phyloP scores from a whole-genome alignment of 2,329 filamentous ascomycete genomes.

The Aspergillus versicolor region DNA sequence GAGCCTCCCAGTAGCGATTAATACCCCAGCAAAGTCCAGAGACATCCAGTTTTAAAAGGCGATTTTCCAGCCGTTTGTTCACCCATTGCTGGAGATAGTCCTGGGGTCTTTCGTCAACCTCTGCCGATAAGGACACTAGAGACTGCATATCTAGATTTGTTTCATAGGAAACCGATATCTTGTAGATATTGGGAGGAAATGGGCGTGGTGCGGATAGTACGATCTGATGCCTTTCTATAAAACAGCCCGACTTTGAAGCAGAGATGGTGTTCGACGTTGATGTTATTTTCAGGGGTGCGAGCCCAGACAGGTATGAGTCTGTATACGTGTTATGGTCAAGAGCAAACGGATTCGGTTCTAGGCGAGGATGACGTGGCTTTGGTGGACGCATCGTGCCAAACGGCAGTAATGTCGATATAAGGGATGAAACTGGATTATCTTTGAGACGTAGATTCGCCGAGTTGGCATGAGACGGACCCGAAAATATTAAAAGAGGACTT shows the following conservation, averaged over 20 bases:
- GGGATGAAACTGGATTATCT: conserved; percentile 32
- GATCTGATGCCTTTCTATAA: conserved; percentile 37
- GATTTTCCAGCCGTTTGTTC: conserved; percentile 32
- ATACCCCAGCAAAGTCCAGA: conserved; percentile 44
- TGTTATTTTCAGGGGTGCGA: conserved; percentile 64
- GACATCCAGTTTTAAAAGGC: conserved; percentile 37
- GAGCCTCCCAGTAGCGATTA: conserved; percentile 43
- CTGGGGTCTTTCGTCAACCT: conserved; percentile 15
- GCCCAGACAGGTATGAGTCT: conserved; percentile 67
- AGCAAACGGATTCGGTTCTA: conserved; percentile 62
- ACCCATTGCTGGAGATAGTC: conserved; percentile 36
- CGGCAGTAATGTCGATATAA: conserved; percentile 42
- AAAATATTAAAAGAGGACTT: conserved; percentile 33
- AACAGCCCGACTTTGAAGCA: conserved; percentile 15
- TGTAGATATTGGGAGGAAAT: conserved; percentile 35
- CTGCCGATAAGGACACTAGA: conserved; percentile 33
- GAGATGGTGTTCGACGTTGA: conserved; percentile 28
- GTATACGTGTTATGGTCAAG: conserved; percentile 56
- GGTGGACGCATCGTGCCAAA: conserved; percentile 33
- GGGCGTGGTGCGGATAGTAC: conserved; percentile 36
- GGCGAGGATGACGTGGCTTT: conserved; percentile 32
- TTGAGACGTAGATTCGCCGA: conserved; percentile 21
- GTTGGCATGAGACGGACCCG: conserved; percentile 26
- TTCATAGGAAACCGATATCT: conserved; percentile 34
- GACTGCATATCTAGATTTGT: conserved; percentile 36